A percentile compares a stretch with the other conserved stretches of the same genome.
phyloP scores from a whole-genome alignment of 2,329 filamentous ascomycete genomes.

The Trichoderma koningiopsis region DNA sequence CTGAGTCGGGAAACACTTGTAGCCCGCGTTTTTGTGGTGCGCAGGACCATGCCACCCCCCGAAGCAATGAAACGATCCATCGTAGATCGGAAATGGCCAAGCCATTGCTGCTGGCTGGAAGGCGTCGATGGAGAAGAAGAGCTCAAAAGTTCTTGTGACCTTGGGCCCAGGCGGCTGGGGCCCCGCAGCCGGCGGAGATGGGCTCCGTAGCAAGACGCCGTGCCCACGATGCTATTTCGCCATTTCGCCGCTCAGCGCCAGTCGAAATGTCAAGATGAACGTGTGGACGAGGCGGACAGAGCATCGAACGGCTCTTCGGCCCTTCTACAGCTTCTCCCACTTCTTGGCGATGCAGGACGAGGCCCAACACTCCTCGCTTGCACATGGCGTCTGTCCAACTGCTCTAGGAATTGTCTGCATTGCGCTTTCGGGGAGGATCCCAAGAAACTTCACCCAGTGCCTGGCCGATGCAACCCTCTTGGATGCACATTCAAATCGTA shows the following conservation, averaged over 20 bases:
- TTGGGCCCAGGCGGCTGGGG: not conserved
- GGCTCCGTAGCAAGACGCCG: slow-evolving; percentile 5
- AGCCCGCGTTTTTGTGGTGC: slow-evolving; percentile 1
- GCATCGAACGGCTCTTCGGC: slow-evolving; percentile 23
- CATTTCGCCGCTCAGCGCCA: not conserved
- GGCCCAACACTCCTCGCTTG: slow-evolving; percentile 6
- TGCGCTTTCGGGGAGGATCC: not conserved
- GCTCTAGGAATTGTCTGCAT: not conserved
- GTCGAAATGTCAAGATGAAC: not conserved
- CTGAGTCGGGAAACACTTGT: not conserved
- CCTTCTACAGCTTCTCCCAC: slow-evolving; percentile 18
- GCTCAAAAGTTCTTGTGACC: slow-evolving; percentile 16
- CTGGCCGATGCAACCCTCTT: slow-evolving; percentile 22
- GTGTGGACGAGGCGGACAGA: not conserved
- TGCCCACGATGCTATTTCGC: slow-evolving; percentile 8
- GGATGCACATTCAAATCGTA: not conserved
- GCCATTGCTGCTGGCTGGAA: not conserved
- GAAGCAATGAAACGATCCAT: slow-evolving; percentile 26
- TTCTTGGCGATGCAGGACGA: slow-evolving; percentile 10
- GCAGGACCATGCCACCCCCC: slow-evolving; percentile 20
- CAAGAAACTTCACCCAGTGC: slow-evolving; percentile 10
- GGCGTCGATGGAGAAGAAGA: slow-evolving; percentile 16
- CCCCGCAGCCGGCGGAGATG: slow-evolving; percentile 8
- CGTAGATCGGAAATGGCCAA: slow-evolving; percentile 24
- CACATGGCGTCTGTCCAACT: not conserved